phyloP scores from a whole-genome alignment of 306 rosid species.

The Senna siamea region DNA sequence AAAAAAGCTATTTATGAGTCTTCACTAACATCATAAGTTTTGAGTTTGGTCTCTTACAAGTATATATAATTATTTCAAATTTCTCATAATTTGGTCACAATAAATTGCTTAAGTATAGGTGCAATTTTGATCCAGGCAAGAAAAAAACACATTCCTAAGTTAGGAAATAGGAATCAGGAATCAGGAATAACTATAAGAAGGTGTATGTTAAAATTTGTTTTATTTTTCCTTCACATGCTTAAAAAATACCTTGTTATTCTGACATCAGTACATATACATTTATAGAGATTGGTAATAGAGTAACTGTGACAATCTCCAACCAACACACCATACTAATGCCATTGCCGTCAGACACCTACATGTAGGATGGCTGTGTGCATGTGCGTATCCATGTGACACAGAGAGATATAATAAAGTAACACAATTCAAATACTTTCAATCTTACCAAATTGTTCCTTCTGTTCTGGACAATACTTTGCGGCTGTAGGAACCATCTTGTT shows the following conservation, averaged over 20 bases:
- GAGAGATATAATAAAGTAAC: not conserved
- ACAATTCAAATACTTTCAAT: conserved; percentile 21
- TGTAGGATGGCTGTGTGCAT: not conserved
- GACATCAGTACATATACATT: conserved; percentile 3
- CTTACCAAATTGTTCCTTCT: conserved; percentile 62
- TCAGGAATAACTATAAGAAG: conserved; percentile 10
- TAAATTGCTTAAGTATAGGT: too few relatives aligned
- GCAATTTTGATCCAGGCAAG: conserved; percentile 20
- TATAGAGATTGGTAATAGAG: not conserved
- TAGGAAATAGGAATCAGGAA: conserved; percentile 29
- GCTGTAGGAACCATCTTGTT: conserved; percentile 45
- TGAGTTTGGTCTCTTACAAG: not conserved
- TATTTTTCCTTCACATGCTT: not conserved
- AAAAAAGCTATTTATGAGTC: not conserved
- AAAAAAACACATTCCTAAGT: conserved; percentile 1
- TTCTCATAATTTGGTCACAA: not conserved
- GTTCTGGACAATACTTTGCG: conserved; percentile 47
- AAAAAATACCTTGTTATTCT: conserved; percentile 9
- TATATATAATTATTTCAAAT: not conserved
- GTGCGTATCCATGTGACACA: too few relatives aligned
- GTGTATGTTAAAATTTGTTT: conserved; percentile 16
- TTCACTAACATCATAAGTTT: not conserved
- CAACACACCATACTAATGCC: conserved; percentile 22
- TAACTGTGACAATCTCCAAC: conserved; percentile 27
- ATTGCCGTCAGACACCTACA: not conserved